These are phyloP conservation scores for Rhizophagus sp. DNA, from an alignment of 192 early-diverging fungal genomes.

Conservation along the genomic window DNA sequence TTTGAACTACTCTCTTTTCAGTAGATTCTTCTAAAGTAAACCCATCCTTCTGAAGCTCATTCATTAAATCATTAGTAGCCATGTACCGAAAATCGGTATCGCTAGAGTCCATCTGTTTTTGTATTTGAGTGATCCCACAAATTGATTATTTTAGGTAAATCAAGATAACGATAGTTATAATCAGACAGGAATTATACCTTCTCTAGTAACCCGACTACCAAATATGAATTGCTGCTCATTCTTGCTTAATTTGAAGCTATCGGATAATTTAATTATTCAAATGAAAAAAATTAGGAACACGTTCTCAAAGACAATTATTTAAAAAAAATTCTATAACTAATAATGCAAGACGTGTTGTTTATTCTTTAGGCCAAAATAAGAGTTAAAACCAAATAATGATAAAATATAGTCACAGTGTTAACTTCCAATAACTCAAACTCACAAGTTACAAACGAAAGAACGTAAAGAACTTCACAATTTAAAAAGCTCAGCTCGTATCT, in stretches of 20 bases:
- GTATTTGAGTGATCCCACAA: neutral
- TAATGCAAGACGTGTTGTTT: neutral
- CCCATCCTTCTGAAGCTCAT: conserved; percentile 63
- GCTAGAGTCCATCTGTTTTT: conserved; percentile 52
- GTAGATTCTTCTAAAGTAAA: conserved; percentile 59
- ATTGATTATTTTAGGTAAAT: neutral
- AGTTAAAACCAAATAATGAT: neutral
- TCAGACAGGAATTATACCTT: neutral
- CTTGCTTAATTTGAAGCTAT: neutral
- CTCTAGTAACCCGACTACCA: conserved; percentile 9
- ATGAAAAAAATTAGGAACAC: neutral
- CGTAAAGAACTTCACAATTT: neutral
- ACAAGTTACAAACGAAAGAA: neutral
- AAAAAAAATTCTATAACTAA: neutral
- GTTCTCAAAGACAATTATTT: neutral
- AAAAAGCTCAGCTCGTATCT: neutral
- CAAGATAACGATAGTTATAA: conserved; percentile 1
- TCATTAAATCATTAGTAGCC: conserved; percentile 79
- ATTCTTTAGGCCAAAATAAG: neutral
- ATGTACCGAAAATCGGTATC: conserved; percentile 89
- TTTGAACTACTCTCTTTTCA: conserved; percentile 63
- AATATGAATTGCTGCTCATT: neutral
- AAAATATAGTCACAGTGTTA: neutral
- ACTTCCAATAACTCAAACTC: neutral
- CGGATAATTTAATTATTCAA: neutral